Evolutionary conservation across 2,329 filamentous ascomycete genomes (phyloP).

Genomic region (Epichloe brachyelytri): DNA sequence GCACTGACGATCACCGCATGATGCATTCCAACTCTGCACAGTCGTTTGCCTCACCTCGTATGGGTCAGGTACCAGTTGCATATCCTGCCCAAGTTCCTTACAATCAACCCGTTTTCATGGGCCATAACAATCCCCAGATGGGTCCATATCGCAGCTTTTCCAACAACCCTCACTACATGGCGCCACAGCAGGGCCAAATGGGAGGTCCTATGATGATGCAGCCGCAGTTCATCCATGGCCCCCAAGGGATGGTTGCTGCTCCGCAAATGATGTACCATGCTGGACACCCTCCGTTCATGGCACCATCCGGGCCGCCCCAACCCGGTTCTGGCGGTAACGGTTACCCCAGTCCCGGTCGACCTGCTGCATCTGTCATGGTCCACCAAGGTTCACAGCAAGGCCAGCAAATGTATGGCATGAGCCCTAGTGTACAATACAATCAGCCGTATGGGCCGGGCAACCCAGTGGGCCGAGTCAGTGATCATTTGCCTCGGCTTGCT

Average conservation of each 20-base stretch:
- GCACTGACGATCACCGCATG: slow-evolving; percentile 78
- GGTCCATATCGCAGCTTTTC: slow-evolving; percentile 58
- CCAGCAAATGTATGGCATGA: slow-evolving; percentile 66
- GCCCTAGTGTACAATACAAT: slow-evolving; percentile 59
- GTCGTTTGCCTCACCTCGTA: slow-evolving; percentile 73
- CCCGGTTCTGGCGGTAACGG: slow-evolving; percentile 55
- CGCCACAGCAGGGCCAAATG: slow-evolving; percentile 58
- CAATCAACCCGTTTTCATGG: slow-evolving; percentile 60
- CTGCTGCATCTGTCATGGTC: slow-evolving; percentile 78
- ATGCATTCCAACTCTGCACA: slow-evolving; percentile 73
- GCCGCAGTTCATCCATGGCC: slow-evolving; percentile 58
- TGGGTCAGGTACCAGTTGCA: slow-evolving; percentile 55
- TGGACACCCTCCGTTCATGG: slow-evolving; percentile 51
- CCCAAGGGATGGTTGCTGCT: slow-evolving; percentile 54
- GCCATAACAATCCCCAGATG: slow-evolving; percentile 57
- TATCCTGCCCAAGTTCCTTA: slow-evolving; percentile 62
- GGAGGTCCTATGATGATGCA: slow-evolving; percentile 75
- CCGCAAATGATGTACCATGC: slow-evolving; percentile 79
- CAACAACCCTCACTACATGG: slow-evolving; percentile 57
- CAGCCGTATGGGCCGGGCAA: slow-evolving; percentile 61
- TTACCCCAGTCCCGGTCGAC: slow-evolving; percentile 78
- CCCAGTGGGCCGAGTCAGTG: slow-evolving; percentile 58
- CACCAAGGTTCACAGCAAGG: slow-evolving; percentile 91
- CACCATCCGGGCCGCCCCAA: slow-evolving; percentile 40
- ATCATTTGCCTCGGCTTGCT: slow-evolving; percentile 3